phyloP scores from a whole-genome alignment of 306 rosid species.

The Ammopiptanthus mongolicus region DNA sequence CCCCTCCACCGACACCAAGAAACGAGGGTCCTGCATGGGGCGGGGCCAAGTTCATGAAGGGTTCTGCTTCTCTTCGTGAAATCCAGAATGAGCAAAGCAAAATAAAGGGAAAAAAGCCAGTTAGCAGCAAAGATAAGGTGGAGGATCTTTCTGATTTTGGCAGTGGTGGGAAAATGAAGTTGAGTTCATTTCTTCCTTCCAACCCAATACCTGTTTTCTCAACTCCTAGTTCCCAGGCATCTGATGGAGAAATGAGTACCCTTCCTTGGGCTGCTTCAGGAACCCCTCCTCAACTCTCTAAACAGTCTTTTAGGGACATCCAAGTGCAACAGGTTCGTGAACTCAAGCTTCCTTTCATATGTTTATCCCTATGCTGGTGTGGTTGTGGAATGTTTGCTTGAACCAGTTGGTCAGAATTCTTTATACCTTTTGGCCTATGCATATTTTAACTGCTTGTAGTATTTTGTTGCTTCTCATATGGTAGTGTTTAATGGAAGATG shows the following conservation, averaged over 20 bases:
- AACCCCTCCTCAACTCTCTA: constrained; percentile 72
- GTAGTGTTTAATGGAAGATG: constrained; percentile 4
- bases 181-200: constrained; percentile 74
- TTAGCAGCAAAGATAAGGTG: constrained; percentile 33
- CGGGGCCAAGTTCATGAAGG: constrained; percentile 63
- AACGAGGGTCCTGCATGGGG: constrained; percentile 95
- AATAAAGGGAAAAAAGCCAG: constrained; percentile 27
- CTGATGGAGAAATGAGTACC: constrained; percentile 71
- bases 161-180: constrained; percentile 49
- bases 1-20: constrained; percentile 57
- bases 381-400: neutral
- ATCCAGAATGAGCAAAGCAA: constrained; percentile 81
- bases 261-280: constrained; percentile 91
- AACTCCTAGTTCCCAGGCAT: constrained; percentile 30
- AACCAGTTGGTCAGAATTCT: neutral
- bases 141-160: constrained; percentile 48
- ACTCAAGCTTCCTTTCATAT: constrained; percentile 1
- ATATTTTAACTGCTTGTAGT: neutral
- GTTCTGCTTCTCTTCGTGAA: constrained; percentile 73
- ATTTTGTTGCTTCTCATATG: neutral
- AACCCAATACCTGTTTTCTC: constrained; percentile 79
- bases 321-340: constrained; percentile 83
- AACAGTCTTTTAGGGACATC: constrained; percentile 84
- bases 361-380: neutral
- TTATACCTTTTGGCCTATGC: neutral